These are phyloP conservation scores for Ogataea thermomethanolica DNA, from an alignment of 805 yeast genomes.

Conservation along the genomic window DNA sequence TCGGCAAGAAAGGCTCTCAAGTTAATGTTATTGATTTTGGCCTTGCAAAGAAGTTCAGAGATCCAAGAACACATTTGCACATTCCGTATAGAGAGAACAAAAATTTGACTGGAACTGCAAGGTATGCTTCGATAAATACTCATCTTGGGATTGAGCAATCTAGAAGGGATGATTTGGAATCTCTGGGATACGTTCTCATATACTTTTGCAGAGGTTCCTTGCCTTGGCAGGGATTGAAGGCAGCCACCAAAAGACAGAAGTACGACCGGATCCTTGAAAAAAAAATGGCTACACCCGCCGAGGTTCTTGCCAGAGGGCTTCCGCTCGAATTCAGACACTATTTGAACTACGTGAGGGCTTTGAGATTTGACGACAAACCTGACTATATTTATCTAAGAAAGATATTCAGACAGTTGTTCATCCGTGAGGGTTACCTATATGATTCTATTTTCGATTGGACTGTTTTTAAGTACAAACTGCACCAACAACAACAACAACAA, in stretches of 20 bases:
- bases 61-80: slow-evolving; percentile 89
- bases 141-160: slow-evolving; percentile 96
- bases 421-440: slow-evolving; percentile 83
- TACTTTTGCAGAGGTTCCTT: slow-evolving; percentile 93
- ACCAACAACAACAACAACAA: slow-evolving; percentile 43
- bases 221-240: slow-evolving; percentile 99
- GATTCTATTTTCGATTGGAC: slow-evolving; percentile 98
- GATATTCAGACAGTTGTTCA: slow-evolving; percentile 82
- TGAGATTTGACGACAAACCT: slow-evolving; percentile 94
- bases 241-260: slow-evolving; percentile 94
- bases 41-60: slow-evolving; percentile 88
- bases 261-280: slow-evolving; percentile 95
- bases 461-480: slow-evolving; percentile 68
- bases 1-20: slow-evolving; percentile 91
- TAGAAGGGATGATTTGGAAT: slow-evolving; percentile 94
- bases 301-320: slow-evolving; percentile 82
- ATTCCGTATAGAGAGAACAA: slow-evolving; percentile 96
- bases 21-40: slow-evolving; percentile 95
- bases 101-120: slow-evolving; percentile 94
- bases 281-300: slow-evolving; percentile 86
- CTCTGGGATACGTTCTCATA: slow-evolving; percentile 89
- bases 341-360: slow-evolving; percentile 81
- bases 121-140: slow-evolving; percentile 93
- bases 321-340: slow-evolving; percentile 89
- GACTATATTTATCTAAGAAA: slow-evolving; percentile 87